These are phyloP conservation scores for Epichloe coenophiala DNA, from an alignment of 2,329 filamentous ascomycete genomes.

Conservation along the genomic window DNA sequence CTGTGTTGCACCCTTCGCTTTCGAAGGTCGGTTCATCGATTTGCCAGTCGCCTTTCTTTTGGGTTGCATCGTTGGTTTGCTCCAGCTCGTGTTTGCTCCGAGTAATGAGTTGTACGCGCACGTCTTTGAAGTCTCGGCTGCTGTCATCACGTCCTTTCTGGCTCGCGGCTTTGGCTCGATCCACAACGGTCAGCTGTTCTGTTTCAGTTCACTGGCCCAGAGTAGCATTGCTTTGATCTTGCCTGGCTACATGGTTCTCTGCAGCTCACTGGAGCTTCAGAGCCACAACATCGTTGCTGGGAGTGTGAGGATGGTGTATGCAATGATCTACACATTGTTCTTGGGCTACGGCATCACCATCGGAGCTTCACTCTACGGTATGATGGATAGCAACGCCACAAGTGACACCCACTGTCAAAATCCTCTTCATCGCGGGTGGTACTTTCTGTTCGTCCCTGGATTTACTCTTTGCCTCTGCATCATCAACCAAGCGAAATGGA, in stretches of 20 bases:
- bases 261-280: conserved; percentile 49
- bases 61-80: conserved; percentile 57
- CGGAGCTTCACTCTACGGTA: conserved; percentile 51
- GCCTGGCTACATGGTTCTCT: conserved; percentile 40
- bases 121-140: conserved; percentile 38
- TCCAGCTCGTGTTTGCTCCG: conserved; percentile 64
- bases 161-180: conserved; percentile 59
- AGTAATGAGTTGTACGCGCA: conserved; percentile 56
- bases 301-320: conserved; percentile 62
- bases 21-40: conserved; percentile 63
- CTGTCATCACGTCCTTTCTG: conserved; percentile 54
- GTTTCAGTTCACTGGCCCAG: conserved; percentile 59
- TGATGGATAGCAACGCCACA: conserved; percentile 43
- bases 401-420: conserved; percentile 27
- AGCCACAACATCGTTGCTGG: conserved; percentile 58
- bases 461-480: conserved; percentile 66
- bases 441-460: conserved; percentile 59
- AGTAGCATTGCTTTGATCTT: conserved; percentile 65
- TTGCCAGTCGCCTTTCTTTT: conserved; percentile 65
- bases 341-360: conserved; percentile 63
- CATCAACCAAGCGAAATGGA: conserved; percentile 72
- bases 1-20: conserved; percentile 67
- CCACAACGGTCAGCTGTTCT: conserved; percentile 43
- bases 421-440: conserved; percentile 31
- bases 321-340: conserved; percentile 62